phyloP scores from a whole-genome alignment of 495 filamentous ascomycete genomes.

The Cairneyella variabilis region DNA sequence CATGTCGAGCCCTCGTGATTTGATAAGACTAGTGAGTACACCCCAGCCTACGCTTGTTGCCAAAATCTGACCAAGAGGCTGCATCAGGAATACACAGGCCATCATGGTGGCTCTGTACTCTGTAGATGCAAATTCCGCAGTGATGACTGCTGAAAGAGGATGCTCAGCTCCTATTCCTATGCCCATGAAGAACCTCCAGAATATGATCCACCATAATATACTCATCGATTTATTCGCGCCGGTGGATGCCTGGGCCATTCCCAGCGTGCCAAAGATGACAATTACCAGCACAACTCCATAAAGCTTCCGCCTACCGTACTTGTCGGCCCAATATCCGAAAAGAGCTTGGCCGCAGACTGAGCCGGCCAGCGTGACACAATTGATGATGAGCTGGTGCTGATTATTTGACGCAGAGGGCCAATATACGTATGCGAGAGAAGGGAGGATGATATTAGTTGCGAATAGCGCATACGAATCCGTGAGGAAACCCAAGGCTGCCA shows the following conservation, averaged over 20 bases:
- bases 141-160: constrained; percentile 51
- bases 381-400: constrained; percentile 42
- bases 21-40: constrained; percentile 47
- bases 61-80: constrained; percentile 58
- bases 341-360: constrained; percentile 55
- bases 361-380: constrained; percentile 55
- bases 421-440: constrained; percentile 61
- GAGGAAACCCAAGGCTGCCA: constrained; percentile 65
- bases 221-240: constrained; percentile 41
- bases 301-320: constrained; percentile 56
- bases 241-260: constrained; percentile 41
- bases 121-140: constrained; percentile 53
- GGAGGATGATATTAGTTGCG: constrained; percentile 60
- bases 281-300: constrained; percentile 63
- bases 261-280: constrained; percentile 50
- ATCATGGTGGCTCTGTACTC: constrained; percentile 57
- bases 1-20: constrained; percentile 34
- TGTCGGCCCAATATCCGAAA: constrained; percentile 62
- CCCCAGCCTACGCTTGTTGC: constrained; percentile 35
- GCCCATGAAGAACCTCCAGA: constrained; percentile 49
- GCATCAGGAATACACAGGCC: constrained; percentile 64
- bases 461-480: constrained; percentile 68
- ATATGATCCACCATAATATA: constrained; percentile 52
- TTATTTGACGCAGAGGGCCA: constrained; percentile 39
- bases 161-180: constrained; percentile 46